Base-by-base conservation (phyloP, 768 basidiomycete species). In the Cytidiella melzeri region DNA sequence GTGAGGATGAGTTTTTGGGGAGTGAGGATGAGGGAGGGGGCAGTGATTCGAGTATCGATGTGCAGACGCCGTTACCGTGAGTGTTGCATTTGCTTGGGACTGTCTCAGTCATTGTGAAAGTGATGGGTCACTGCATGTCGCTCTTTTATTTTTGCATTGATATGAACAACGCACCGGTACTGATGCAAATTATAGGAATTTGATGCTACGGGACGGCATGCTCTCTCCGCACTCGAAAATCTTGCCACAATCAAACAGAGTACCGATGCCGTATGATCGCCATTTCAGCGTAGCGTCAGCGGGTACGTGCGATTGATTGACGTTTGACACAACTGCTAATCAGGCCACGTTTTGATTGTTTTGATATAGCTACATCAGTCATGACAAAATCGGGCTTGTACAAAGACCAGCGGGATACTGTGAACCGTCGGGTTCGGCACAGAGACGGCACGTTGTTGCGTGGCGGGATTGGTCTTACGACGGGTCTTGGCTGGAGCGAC, bases 401-500 rank as follows among this genome's bases (percentile, higher is more conserved):
- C 59, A 68, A 67, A 52, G 70, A 71, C 48, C 61, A 63, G 46
- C 66, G 67, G 7, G 67, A 72, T 44, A 71, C 70, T 3, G 55
- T 53, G 9, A 52, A 60, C 34, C 59, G 70, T 10, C 59, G 67
- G 9, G 55, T 58, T 12, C 55, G 70, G 10, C 70, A 72, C 47
- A 63, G 70, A 18, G 68, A 71, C 43, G 70, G 70, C n/a, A 53
- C 54, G 37, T 52, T 70, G 3, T 57, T 72, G 3, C 54, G 64
- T 0, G 70, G 64, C 9, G 70, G 70, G 7, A 61, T 71, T 18
- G 70, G 70, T 3, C 59, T 72, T 20, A 72, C 70, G 6, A 72
- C 70, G 10, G 70, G 70, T 1, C 58, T 72, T 10, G 70, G 70
- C 1, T 72, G 70, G 70, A 70, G 69, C 41, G 70, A 72, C 54